Conservation (phyloP, 2,329 filamentous ascomycete species). For the Fusarium chaquense region DNA sequence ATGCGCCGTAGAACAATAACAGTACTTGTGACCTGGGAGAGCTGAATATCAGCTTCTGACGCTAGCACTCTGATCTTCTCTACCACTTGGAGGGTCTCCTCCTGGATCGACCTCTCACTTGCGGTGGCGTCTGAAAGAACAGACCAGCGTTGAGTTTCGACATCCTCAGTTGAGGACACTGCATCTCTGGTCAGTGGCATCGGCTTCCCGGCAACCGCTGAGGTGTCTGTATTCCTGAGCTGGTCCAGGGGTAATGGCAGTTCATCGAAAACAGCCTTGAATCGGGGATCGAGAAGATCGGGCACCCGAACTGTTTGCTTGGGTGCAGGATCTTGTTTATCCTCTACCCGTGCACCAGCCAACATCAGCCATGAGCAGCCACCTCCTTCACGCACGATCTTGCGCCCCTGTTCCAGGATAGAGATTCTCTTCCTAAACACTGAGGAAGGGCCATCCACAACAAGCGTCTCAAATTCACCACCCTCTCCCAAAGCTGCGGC, state of each 20-base stretch:
- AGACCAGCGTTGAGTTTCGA: conserved; percentile 54
- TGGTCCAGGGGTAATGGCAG: conserved; percentile 40
- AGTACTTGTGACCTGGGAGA: conserved; percentile 63
- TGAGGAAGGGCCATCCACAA: conserved; percentile 79
- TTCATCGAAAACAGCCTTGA: conserved; percentile 56
- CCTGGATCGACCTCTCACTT: conserved; percentile 54
- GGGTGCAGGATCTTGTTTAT: conserved; percentile 50
- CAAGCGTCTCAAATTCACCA: conserved; percentile 95
- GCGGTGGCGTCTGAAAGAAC: conserved; percentile 49
- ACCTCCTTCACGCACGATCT: conserved; percentile 74
- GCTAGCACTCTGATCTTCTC: conserved; percentile 59
- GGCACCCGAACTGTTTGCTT: conserved; percentile 66
- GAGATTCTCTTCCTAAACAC: conserved; percentile 80
- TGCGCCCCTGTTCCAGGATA: conserved; percentile 66
- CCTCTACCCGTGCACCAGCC: conserved; percentile 64
- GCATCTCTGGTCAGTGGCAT: conserved; percentile 2
- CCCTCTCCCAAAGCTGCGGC: conserved; percentile 85
- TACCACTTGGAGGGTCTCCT: conserved; percentile 63
- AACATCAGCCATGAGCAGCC: conserved; percentile 81
- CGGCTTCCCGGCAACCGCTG: conserved; percentile 6
- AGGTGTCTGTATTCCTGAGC: conserved; percentile 12
- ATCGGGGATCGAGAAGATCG: conserved; percentile 74
- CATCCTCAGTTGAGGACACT: conserved; percentile 33
- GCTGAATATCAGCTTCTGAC: conserved; percentile 45
- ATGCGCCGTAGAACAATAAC: conserved; percentile 82